phyloP scores from a whole-genome alignment of 176 grass and related monocot species.

The Tillandsia fasciculata region DNA sequence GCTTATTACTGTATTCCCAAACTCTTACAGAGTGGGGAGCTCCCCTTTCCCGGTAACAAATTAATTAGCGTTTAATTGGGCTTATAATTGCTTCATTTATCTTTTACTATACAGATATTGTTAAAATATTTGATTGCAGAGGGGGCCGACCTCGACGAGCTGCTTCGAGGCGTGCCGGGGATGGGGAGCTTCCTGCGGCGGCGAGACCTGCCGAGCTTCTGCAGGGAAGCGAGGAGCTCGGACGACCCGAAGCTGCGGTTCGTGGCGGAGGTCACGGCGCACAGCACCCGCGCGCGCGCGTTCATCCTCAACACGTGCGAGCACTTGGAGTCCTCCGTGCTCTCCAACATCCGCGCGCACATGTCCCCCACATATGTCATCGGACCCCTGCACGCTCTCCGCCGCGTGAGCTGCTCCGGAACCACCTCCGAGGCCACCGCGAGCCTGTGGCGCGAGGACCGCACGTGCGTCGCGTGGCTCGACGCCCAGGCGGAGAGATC shows the following conservation, averaged over 20 bases:
- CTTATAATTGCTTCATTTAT: too few species aligned
- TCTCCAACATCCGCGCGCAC: constrained; percentile 13
- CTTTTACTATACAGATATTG: too few species aligned
- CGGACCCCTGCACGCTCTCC: constrained; percentile 37
- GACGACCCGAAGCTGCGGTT: constrained; percentile 10
- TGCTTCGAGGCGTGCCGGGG: constrained; percentile 14
- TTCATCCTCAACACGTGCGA: constrained; percentile 40
- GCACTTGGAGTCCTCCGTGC: constrained; percentile 15
- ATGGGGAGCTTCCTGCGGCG: constrained; percentile 30
- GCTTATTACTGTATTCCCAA: constrained; percentile 25
- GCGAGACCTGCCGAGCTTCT: constrained; percentile 15
- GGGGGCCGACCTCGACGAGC: constrained; percentile 16
- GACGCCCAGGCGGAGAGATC: constrained; percentile 33
- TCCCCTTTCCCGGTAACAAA: neutral
- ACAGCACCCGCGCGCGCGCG: constrained; percentile 13
- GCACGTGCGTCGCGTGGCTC: constrained; percentile 36
- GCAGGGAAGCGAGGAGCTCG: neutral
- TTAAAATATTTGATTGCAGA: neutral
- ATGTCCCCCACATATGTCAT: constrained; percentile 24
- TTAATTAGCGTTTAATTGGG: too few species aligned
- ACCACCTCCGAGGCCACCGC: neutral
- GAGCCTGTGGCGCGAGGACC: constrained; percentile 37
- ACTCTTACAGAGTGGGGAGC: neutral
- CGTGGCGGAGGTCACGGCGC: neutral
- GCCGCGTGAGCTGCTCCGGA: neutral